phyloP scores from a whole-genome alignment of 257 asterid species.

The Forsythia suspensa region DNA sequence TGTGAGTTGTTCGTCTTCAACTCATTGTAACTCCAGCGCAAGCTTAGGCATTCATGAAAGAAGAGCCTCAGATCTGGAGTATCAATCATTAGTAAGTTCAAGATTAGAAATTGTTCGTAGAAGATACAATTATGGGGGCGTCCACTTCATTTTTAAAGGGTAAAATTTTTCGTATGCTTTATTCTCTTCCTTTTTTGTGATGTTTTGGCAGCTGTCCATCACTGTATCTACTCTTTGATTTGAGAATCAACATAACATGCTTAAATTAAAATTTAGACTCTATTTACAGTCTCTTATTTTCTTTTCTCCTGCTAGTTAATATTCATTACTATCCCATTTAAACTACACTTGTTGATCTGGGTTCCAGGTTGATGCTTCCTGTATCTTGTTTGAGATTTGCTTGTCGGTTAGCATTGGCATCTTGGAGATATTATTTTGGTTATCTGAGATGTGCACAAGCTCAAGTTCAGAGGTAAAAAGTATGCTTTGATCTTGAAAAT shows the following conservation, averaged over 20 bases:
- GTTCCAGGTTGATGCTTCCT: conserved; percentile 76
- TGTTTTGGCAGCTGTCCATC: background rate
- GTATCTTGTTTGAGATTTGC: conserved; percentile 49
- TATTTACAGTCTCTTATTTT: background rate
- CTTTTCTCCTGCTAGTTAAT: background rate
- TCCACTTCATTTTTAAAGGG: conserved; percentile 79
- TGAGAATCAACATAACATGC: background rate
- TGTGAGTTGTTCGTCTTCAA: conserved; percentile 40
- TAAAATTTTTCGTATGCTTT: conserved; percentile 25
- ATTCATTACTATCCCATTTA: conserved; percentile 15
- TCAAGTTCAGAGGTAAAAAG: conserved; percentile 51
- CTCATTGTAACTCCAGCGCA: conserved; percentile 32
- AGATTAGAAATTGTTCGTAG: conserved; percentile 49
- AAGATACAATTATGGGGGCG: conserved; percentile 50
- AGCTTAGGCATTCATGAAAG: conserved; percentile 32
- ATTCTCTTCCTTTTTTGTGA: conserved; percentile 15
- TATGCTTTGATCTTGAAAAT: conserved; percentile 2
- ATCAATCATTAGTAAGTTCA: conserved; percentile 42
- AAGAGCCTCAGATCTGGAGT: conserved; percentile 31
- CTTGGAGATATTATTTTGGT: conserved; percentile 50
- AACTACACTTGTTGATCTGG: conserved; percentile 20
- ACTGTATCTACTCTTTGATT: background rate
- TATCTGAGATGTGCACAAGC: conserved; percentile 49
- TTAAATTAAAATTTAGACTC: background rate
- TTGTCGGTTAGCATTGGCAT: conserved; percentile 52